phyloP scores from a whole-genome alignment of 495 filamentous ascomycete species.

The Podospora comata region DNA sequence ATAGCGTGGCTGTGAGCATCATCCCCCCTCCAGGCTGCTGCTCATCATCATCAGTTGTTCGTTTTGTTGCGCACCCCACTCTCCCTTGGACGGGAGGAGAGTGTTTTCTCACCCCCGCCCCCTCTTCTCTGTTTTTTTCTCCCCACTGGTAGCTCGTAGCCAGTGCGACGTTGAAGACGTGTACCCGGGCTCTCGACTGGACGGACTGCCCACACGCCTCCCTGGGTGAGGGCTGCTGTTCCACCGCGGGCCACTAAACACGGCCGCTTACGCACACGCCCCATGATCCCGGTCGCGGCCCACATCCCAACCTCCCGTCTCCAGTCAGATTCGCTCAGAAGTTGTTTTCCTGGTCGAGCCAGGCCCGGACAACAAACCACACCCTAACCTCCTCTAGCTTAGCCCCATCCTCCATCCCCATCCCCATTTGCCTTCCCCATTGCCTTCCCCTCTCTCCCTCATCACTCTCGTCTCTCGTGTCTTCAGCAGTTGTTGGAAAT shows the following conservation, averaged over 20 bases:
- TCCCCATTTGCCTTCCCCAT: constrained; percentile 9
- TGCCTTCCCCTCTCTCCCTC: neutral
- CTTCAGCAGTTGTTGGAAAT: neutral
- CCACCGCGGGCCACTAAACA: constrained; percentile 22
- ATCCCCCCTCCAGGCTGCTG: neutral
- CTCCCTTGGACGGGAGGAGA: neutral
- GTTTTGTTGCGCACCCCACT: constrained; percentile 6
- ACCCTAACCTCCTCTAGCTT: constrained; percentile 14
- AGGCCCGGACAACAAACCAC: constrained; percentile 29
- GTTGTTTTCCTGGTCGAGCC: constrained; percentile 25
- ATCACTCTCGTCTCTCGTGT: neutral
- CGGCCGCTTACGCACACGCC: constrained; percentile 24
- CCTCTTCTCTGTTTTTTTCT: constrained; percentile 5
- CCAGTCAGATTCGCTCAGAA: constrained; percentile 23
- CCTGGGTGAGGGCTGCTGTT: constrained; percentile 14
- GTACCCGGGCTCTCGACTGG: constrained; percentile 17
- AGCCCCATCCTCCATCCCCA: constrained; percentile 16
- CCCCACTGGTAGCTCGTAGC: constrained; percentile 12
- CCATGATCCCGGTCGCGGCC: constrained; percentile 16
- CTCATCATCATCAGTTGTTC: neutral
- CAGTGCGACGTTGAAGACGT: constrained; percentile 26
- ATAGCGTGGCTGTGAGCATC: constrained; percentile 2
- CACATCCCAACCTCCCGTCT: constrained; percentile 29
- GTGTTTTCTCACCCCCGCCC: constrained; percentile 10
- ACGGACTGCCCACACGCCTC: constrained; percentile 28